Percentiles rank a stretch among this genome's conserved stretches.
Conservation (phyloP, 2,329 filamentous ascomycete genomes). For the Fonsecaea monophora region DNA sequence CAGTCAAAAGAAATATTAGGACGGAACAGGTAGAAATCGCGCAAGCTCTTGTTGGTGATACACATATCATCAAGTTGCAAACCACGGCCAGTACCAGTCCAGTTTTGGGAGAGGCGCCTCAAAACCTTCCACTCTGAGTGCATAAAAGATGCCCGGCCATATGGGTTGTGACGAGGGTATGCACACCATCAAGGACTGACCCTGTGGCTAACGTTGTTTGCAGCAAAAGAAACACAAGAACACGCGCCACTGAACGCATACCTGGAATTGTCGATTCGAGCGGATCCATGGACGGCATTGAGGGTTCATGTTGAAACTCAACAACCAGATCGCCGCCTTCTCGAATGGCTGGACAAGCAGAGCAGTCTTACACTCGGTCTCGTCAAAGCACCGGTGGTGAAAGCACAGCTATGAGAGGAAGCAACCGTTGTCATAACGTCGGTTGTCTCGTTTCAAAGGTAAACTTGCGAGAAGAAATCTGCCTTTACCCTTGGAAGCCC, state of each 20-base stretch:
- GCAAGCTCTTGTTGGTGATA: neutral
- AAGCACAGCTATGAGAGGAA: neutral
- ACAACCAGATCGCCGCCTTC: neutral
- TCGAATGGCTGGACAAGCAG: neutral
- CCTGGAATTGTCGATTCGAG: neutral
- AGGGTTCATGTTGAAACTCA: neutral
- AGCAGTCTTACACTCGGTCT: neutral
- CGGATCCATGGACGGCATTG: neutral
- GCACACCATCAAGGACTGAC: neutral
- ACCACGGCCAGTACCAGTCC: neutral
- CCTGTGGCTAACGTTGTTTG: neutral
- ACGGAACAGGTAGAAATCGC: neutral
- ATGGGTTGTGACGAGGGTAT: neutral
- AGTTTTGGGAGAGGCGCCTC: neutral
- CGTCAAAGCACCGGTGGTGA: neutral
- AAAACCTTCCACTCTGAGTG: neutral
- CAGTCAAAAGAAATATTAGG: neutral
- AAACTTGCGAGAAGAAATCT: neutral
- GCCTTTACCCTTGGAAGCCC: neutral
- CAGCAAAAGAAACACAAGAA: neutral
- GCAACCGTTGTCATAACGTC: neutral
- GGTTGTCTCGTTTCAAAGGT: neutral
- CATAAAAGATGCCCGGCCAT: neutral
- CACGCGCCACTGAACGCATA: neutral
- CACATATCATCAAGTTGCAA: neutral